A percentile compares a stretch with the other conserved stretches of the same genome.
These are phyloP conservation scores for Chytriomyces hyalinus DNA, from an alignment of 192 early-diverging fungal species.

Conservation along the genomic window DNA sequence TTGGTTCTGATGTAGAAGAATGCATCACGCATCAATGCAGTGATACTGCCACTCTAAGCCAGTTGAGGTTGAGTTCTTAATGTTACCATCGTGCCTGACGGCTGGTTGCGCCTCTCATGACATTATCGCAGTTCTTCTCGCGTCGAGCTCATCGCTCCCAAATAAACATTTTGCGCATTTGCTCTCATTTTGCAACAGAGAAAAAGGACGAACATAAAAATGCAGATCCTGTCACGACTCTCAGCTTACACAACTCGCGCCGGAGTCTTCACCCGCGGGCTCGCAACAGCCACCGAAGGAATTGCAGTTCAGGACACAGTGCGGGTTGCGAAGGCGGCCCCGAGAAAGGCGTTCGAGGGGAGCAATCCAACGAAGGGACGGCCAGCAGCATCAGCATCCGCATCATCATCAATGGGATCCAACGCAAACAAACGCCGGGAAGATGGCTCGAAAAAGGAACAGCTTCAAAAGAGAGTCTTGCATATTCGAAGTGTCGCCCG, in stretches of 20 bases:
- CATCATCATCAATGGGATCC: background rate
- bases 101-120: too few species aligned
- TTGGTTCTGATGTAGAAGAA: too few species aligned
- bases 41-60: too few species aligned
- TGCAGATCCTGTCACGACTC: background rate
- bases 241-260: background rate
- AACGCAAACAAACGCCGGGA: background rate
- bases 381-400: background rate
- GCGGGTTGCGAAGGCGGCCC: background rate
- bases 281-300: background rate
- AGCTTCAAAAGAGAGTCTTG: constrained; percentile 50
- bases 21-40: too few species aligned
- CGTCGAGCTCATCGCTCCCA: too few species aligned
- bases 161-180: too few species aligned
- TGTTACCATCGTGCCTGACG: too few species aligned
- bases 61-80: too few species aligned
- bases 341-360: too few species aligned
- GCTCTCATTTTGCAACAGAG: background rate
- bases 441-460: background rate
- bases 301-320: background rate
- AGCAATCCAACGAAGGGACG: background rate
- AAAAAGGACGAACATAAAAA: background rate
- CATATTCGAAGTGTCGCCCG: constrained; percentile 55
- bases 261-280: background rate
- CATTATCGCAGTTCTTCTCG: too few species aligned